These are phyloP conservation scores for Aspergillus ochraceus DNA, from an alignment of 2,329 filamentous ascomycete species.

Conservation along the genomic window DNA sequence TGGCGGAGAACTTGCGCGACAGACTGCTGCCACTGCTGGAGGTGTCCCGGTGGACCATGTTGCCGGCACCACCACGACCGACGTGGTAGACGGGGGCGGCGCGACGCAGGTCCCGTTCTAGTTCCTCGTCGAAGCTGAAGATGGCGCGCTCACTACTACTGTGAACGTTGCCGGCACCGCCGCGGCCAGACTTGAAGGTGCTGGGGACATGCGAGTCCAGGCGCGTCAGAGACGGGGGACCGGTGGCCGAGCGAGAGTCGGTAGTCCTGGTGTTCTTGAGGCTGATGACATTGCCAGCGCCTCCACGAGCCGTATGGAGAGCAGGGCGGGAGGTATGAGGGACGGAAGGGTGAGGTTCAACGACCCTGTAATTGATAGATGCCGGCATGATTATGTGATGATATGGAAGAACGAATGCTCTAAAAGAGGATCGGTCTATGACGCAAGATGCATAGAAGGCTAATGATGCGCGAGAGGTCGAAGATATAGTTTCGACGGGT, in stretches of 20 bases:
- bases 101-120: conserved; percentile 57
- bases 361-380: conserved; percentile 52
- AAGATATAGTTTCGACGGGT: neutral
- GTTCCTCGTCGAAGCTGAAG: conserved; percentile 68
- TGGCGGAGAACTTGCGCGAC: conserved; percentile 37
- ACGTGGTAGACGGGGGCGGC: conserved; percentile 64
- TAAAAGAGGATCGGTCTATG: neutral
- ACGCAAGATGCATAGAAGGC: conserved; percentile 1
- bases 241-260: conserved; percentile 40
- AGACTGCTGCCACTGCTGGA: conserved; percentile 26
- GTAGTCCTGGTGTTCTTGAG: conserved; percentile 55
- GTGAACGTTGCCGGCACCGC: conserved; percentile 58
- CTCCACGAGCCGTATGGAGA: conserved; percentile 56
- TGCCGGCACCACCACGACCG: conserved; percentile 62
- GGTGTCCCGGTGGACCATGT: conserved; percentile 41
- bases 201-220: conserved; percentile 46
- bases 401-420: conserved; percentile 2
- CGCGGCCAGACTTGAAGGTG: conserved; percentile 50
- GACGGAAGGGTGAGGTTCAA: conserved; percentile 63
- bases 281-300: conserved; percentile 58
- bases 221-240: conserved; percentile 52
- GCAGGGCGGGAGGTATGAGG: conserved; percentile 49
- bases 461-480: neutral
- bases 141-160: conserved; percentile 56
- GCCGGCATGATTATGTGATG: conserved; percentile 29